Evolutionary conservation across 2,329 filamentous ascomycete species (phyloP).

Genomic region (Cladosporium sp.): DNA sequence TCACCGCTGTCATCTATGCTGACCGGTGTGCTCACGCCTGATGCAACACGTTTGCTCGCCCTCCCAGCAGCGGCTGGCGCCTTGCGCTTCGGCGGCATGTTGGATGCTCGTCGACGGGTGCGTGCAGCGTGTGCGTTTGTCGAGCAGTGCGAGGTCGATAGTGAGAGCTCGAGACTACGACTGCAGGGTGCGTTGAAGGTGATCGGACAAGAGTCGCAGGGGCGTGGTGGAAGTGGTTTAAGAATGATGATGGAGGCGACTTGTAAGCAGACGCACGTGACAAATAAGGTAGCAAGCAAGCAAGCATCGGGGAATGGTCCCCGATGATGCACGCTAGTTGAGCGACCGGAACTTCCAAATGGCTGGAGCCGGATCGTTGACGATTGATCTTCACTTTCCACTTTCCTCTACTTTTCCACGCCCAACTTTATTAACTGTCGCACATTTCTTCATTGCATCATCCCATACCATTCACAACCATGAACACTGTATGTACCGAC

Average conservation of each 20-base stretch:
- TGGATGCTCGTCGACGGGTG: conserved; percentile 11
- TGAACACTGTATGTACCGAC: conserved; percentile 30
- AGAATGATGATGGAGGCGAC: not conserved
- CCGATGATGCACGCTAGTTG: not conserved
- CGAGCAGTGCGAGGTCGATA: not conserved
- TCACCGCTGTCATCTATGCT: conserved; percentile 54
- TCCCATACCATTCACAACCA: conserved; percentile 19
- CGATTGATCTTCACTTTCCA: conserved; percentile 6
- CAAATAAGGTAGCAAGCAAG: not conserved
- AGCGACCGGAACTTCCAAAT: conserved; percentile 5
- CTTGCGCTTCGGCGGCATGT: conserved; percentile 42
- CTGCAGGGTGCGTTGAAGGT: not conserved
- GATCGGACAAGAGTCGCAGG: not conserved
- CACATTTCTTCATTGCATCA: conserved; percentile 10
- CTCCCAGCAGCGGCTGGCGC: conserved; percentile 37
- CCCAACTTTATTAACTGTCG: not conserved
- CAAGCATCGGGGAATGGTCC: not conserved
- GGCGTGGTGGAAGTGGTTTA: not conserved
- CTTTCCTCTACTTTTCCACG: not conserved
- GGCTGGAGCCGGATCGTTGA: not conserved
- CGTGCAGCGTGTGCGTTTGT: conserved; percentile 22
- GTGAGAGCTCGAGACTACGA: not conserved
- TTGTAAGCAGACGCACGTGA: conserved; percentile 1
- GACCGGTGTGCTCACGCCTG: conserved; percentile 44
- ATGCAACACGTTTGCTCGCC: conserved; percentile 41